These are phyloP conservation scores for Cladosporium sphaerospermum DNA, from an alignment of 2,329 filamentous ascomycete genomes.

Conservation along the genomic window DNA sequence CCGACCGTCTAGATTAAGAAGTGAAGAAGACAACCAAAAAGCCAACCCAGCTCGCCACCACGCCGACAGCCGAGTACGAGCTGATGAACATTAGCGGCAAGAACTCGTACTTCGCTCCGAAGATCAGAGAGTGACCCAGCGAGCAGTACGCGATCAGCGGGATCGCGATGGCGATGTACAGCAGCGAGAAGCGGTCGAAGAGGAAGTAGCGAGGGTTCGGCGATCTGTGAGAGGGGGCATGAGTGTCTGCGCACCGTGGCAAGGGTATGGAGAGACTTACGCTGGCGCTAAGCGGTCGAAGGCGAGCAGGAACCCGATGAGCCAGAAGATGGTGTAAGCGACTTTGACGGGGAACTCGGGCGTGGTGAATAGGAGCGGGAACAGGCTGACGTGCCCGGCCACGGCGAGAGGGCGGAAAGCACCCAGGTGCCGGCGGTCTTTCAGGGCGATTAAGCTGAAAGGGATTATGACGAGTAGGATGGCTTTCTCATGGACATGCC, in stretches of 20 bases:
- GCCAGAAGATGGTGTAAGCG: conserved; percentile 87
- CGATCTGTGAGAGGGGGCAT: conserved; percentile 40
- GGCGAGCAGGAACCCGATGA: conserved; percentile 73
- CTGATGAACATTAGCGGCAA: conserved; percentile 95
- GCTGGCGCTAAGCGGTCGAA: conserved; percentile 87
- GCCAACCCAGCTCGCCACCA: conserved; percentile 90
- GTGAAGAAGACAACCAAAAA: conserved; percentile 86
- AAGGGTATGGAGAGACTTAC: conserved; percentile 30
- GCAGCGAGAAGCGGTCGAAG: conserved; percentile 79
- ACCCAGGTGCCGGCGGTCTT: conserved; percentile 81
- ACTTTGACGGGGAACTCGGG: conserved; percentile 93
- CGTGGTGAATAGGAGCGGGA: conserved; percentile 85
- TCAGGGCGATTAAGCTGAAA: conserved; percentile 85
- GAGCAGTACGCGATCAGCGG: conserved; percentile 87
- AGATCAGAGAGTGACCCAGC: conserved; percentile 72
- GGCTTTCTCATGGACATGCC: conserved; percentile 98
- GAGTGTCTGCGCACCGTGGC: background rate
- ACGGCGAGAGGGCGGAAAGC: conserved; percentile 90
- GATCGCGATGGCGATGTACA: conserved; percentile 86
- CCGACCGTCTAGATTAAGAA: conserved; percentile 15
- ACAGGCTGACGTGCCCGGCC: conserved; percentile 88
- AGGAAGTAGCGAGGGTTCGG: conserved; percentile 76
- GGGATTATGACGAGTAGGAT: conserved; percentile 91
- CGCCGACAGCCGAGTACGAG: conserved; percentile 88
- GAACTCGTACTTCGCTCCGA: conserved; percentile 79